These are phyloP conservation scores for Amanita rimosa DNA, from an alignment of 768 basidiomycete genomes.

Conservation along the genomic window DNA sequence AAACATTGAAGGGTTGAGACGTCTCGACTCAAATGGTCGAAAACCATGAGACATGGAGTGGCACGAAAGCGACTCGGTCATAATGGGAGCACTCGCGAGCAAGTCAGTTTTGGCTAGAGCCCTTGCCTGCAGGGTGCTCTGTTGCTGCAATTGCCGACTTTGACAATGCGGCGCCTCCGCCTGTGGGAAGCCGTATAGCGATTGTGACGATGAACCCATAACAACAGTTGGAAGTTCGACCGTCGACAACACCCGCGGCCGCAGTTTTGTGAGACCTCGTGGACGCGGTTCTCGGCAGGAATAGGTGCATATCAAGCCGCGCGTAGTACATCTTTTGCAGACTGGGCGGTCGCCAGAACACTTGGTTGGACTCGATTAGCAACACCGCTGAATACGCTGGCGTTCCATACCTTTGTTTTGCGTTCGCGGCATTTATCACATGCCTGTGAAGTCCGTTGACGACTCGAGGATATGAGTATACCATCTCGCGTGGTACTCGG, in stretches of 20 bases:
- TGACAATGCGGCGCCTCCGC: neutral
- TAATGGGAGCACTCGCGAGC: neutral
- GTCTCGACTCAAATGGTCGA: slow-evolving; percentile 1
- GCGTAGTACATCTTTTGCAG: slow-evolving; percentile 36
- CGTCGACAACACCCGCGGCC: slow-evolving; percentile 11
- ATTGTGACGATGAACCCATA: neutral
- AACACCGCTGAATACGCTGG: neutral
- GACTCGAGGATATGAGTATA: slow-evolving; percentile 12
- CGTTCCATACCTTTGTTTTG: slow-evolving; percentile 39
- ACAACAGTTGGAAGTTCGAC: neutral
- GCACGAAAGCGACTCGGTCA: neutral
- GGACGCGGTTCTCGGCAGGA: slow-evolving; percentile 25
- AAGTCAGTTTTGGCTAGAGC: neutral
- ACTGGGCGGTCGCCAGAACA: slow-evolving; percentile 48
- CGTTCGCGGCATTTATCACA: slow-evolving; percentile 47
- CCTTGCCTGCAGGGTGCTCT: neutral
- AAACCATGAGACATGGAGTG: slow-evolving; percentile 1
- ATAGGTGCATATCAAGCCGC: slow-evolving; percentile 43
- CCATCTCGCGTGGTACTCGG: neutral
- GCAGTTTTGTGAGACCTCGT: slow-evolving; percentile 19
- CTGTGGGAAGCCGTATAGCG: neutral
- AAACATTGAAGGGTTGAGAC: neutral
- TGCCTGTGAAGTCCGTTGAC: slow-evolving; percentile 38
- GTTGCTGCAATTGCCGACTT: neutral
- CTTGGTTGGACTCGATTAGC: slow-evolving; percentile 16